Conservation (phyloP, 2,329 filamentous ascomycete genomes). For the Drechslerella dactyloides region DNA sequence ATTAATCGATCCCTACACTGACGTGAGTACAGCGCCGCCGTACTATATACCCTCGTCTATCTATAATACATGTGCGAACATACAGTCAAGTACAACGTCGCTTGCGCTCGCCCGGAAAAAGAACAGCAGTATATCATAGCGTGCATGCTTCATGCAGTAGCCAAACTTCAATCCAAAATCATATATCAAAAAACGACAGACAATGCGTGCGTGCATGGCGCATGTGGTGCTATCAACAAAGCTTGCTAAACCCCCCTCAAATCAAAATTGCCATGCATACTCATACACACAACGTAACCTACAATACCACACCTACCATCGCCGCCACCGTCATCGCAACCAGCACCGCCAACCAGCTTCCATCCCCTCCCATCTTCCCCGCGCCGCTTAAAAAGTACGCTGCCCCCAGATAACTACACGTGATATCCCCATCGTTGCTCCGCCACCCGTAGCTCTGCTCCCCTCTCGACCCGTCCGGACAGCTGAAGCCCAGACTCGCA, state of each 20-base stretch:
- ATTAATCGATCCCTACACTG: too few species aligned
- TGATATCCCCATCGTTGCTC: constrained; percentile 56
- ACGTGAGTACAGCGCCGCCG: too few species aligned
- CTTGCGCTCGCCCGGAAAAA: not conserved
- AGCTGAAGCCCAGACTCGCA: constrained; percentile 74
- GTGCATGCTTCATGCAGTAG: not conserved
- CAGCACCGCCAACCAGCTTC: constrained; percentile 5
- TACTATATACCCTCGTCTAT: too few species aligned
- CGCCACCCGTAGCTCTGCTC: constrained; percentile 63
- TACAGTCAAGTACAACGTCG: constrained; percentile 20
- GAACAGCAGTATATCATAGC: too few species aligned
- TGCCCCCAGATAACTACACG: constrained; percentile 59
- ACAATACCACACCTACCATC: constrained; percentile 7
- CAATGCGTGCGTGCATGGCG: not conserved
- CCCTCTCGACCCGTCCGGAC: constrained; percentile 65
- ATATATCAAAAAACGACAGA: not conserved
- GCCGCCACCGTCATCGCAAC: constrained; percentile 13
- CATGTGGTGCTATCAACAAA: too few species aligned
- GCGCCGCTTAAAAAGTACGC: constrained; percentile 50
- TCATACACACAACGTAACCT: constrained; percentile 13
- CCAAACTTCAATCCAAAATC: not conserved
- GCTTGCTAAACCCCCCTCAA: not conserved
- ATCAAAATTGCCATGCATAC: not conserved
- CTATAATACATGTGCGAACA: not conserved
- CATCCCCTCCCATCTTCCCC: not conserved